Evolutionary conservation across 176 grass and related monocot species (phyloP), one percentile per base, ranked within the genome.

Genomic region (sorghum (Sorghum bicolor)): DNA sequence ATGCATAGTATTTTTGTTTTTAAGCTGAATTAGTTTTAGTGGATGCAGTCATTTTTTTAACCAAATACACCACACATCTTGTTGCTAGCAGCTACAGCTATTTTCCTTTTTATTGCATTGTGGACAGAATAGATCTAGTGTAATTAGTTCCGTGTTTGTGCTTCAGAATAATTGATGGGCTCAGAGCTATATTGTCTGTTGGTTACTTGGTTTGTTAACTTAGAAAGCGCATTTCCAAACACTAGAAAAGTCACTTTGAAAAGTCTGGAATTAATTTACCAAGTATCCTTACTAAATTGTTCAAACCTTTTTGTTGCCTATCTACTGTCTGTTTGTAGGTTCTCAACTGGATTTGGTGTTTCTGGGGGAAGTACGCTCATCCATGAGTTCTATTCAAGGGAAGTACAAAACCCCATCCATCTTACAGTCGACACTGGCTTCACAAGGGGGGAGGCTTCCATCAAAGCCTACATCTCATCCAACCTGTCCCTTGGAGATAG

Each of bases 271-370:
- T 33, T 68, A 22, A 17, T 74, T 52, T 33, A 52, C 71, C 15
- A 20, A 50, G n/a, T 60, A 25, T 60, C n/a, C 8, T 53, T 20
- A 57, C 52, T 16, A 57, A 52, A 52, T 1, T 52, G 16, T 50
- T 20, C 30, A 24, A 67, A 8, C 22, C 77, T 78, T 8, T 48
- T 66, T 7, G 2, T 3, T 78, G 28, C 33, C 41, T 5, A 1
- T 82, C 8, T 66, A 32, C 5, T 57, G 25, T 68, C 72, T 81
- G 13, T 70, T 2, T 84, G 83, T 85, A 99, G 96, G 96, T 99
- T 96, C 86, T 99, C 93, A 2, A 99, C 96, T 68, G 96, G 93
- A 67, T 90, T 95, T 82, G 96, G 93, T 73, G 89, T 99, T 83
- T 92, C 96, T 10, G 93, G 86, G 6, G 93, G 93, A 22, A 96